phyloP scores from a whole-genome alignment of 441 rosid species.

The Hura crepitans region DNA sequence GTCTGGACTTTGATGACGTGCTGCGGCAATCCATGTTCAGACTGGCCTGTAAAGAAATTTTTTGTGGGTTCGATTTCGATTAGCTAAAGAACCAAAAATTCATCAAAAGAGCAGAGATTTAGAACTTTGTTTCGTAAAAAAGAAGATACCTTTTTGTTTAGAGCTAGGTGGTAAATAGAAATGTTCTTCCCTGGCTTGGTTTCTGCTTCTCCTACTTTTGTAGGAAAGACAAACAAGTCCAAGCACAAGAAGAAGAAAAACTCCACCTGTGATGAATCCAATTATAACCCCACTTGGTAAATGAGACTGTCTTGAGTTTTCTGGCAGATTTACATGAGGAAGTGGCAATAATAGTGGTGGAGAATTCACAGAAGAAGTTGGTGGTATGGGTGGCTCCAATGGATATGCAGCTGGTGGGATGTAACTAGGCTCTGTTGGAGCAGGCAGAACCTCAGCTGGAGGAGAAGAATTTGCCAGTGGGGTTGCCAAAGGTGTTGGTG shows the following conservation, averaged over 20 bases:
- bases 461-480: constrained; percentile 18
- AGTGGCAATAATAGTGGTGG: constrained; percentile 45
- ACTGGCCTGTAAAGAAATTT: neutral
- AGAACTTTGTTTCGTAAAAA: neutral
- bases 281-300: constrained; percentile 34
- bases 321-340: constrained; percentile 40
- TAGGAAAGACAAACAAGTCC: constrained; percentile 7
- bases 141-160: constrained; percentile 27
- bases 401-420: constrained; percentile 25
- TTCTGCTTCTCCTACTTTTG: constrained; percentile 28
- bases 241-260: constrained; percentile 30
- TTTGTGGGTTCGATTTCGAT: neutral
- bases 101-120: neutral
- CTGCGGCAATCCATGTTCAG: constrained; percentile 15
- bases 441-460: constrained; percentile 26
- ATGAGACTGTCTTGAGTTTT: constrained; percentile 27
- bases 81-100: neutral
- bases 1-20: constrained; percentile 26
- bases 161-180: neutral
- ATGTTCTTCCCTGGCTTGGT: constrained; percentile 15
- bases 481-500: constrained; percentile 14
- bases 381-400: constrained; percentile 17
- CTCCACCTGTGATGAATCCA: constrained; percentile 40
- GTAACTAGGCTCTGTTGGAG: constrained; percentile 21
- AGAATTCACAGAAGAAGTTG: constrained; percentile 31